A percentile compares a stretch with the other conserved stretches of the same genome.
These are phyloP conservation scores for Leccinum arenicola DNA, from an alignment of 768 basidiomycete species.

Conservation along the genomic window DNA sequence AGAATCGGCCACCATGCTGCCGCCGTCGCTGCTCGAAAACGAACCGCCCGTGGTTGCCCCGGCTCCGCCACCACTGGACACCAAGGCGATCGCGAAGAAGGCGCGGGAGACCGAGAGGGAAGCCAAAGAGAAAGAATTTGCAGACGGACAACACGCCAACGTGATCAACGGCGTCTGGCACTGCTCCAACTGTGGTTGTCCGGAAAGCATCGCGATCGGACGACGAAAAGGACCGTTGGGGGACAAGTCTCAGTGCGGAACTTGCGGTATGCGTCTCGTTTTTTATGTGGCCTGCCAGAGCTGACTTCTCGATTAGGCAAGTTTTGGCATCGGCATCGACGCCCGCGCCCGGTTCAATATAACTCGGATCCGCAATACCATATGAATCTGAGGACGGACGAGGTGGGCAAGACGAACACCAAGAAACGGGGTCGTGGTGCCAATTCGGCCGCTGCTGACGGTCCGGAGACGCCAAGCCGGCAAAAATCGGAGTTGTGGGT, in stretches of 20 bases:
- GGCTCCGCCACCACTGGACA: conserved; percentile 41
- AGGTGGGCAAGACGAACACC: conserved; percentile 48
- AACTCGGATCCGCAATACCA: conserved; percentile 75
- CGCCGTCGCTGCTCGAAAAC: conserved; percentile 56
- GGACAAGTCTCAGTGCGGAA: conserved; percentile 85
- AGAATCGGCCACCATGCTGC: conserved; percentile 50
- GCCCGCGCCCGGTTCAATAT: conserved; percentile 79
- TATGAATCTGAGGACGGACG: conserved; percentile 53
- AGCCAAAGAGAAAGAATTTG: conserved; percentile 81
- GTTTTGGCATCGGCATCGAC: conserved; percentile 84
- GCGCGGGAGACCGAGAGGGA: conserved; percentile 76
- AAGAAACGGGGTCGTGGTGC: conserved; percentile 46
- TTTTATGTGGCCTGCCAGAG: conserved; percentile 4
- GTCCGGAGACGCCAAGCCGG: conserved; percentile 53
- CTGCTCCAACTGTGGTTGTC: conserved; percentile 93
- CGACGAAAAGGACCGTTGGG: conserved; percentile 87
- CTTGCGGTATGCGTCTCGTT: conserved; percentile 67
- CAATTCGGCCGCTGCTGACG: conserved; percentile 30
- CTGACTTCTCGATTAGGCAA: conserved; percentile 54
- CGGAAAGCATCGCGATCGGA: conserved; percentile 81
- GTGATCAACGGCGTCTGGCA: conserved; percentile 88
- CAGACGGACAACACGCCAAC: conserved; percentile 79
- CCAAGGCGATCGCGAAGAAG: conserved; percentile 52
- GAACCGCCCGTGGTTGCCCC: conserved; percentile 48
- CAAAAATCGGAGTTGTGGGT: conserved; percentile 37